These are phyloP conservation scores for Petunia hybrid DNA, from an alignment of 305 asterid genomes.

Conservation along the genomic window DNA sequence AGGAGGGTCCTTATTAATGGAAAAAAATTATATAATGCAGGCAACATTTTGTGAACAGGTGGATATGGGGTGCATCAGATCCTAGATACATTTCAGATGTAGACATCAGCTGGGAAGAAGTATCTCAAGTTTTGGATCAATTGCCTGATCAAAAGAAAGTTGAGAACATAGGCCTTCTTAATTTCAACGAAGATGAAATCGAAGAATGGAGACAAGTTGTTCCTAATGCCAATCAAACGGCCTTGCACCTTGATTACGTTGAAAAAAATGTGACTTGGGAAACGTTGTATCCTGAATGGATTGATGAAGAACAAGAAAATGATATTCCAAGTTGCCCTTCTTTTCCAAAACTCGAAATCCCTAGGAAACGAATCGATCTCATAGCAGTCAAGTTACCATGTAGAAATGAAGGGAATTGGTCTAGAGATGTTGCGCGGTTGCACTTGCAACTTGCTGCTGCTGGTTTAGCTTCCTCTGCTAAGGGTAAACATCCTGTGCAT, in stretches of 20 bases:
- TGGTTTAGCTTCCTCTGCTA: constrained; percentile 56
- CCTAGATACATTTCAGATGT: constrained; percentile 56
- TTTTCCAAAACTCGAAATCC: constrained; percentile 52
- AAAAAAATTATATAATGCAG: constrained; percentile 38
- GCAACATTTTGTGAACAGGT: constrained; percentile 60
- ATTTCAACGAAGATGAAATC: constrained; percentile 62
- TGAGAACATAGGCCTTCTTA: constrained; percentile 56
- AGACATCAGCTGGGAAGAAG: constrained; percentile 53
- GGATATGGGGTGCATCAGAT: constrained; percentile 64
- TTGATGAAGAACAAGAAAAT: constrained; percentile 70
- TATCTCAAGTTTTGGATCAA: constrained; percentile 31
- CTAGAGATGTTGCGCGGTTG: constrained; percentile 66
- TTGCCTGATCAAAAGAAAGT: neutral
- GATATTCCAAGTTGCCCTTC: constrained; percentile 68
- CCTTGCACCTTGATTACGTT: constrained; percentile 53
- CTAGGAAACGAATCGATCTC: constrained; percentile 56
- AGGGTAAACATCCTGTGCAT: constrained; percentile 54
- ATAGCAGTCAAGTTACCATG: constrained; percentile 78
- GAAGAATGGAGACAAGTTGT: constrained; percentile 47
- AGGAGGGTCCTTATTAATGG: neutral
- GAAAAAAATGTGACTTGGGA: constrained; percentile 63
- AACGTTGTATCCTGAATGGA: constrained; percentile 79
- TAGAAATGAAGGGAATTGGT: constrained; percentile 57
- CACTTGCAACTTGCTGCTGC: constrained; percentile 74
- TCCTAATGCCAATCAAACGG: constrained; percentile 51